These are phyloP conservation scores for Musa itinerans DNA, from an alignment of 176 grass and related monocot genomes.

Conservation along the genomic window DNA sequence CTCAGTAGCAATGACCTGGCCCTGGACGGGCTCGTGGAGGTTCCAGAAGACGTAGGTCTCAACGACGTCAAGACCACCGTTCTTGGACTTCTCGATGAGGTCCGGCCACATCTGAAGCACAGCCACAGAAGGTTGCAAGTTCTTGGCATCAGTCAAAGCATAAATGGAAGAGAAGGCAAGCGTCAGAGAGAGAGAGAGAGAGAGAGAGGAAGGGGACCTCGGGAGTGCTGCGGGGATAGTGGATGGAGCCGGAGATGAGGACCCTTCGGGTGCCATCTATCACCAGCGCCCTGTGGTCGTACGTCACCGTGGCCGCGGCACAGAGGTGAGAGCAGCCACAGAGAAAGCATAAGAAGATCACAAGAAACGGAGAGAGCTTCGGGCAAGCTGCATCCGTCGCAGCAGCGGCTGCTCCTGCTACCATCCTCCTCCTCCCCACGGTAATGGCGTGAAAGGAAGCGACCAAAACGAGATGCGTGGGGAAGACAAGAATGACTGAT, in stretches of 20 bases:
- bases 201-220: slow-evolving; percentile 29
- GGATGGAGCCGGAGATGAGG: slow-evolving; percentile 94
- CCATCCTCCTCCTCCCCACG: neutral
- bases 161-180: neutral
- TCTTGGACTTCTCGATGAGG: slow-evolving; percentile 89
- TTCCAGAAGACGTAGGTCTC: slow-evolving; percentile 97
- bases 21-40: slow-evolving; percentile 76
- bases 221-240: slow-evolving; percentile 95
- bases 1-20: slow-evolving; percentile 44
- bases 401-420: neutral
- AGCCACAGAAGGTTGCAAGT: neutral
- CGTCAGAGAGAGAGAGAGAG: neutral
- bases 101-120: slow-evolving; percentile 86
- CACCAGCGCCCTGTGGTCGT: slow-evolving; percentile 84
- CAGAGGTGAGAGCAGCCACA: slow-evolving; percentile 26
- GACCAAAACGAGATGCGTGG: neutral
- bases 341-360: slow-evolving; percentile 14
- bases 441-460: neutral
- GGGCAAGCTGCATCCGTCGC: neutral
- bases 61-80: slow-evolving; percentile 84
- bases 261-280: slow-evolving; percentile 79
- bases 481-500: neutral
- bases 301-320: slow-evolving; percentile 55
- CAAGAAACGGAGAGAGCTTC: neutral
- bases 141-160: neutral